Conservation (phyloP, 2,329 filamentous ascomycete genomes). For the Juglanconis juglandina region DNA sequence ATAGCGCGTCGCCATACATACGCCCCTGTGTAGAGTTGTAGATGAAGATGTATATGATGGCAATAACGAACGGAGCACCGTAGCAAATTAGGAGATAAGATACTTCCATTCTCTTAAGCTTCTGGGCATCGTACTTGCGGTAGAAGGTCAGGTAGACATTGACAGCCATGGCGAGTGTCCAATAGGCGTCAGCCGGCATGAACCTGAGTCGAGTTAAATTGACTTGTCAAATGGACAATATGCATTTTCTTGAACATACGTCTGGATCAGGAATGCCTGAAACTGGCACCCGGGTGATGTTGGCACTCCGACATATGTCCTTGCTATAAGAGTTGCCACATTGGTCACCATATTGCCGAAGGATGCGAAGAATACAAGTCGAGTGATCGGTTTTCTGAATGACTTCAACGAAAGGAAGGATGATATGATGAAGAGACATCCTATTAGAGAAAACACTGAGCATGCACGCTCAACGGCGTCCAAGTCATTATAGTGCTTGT, state of each 20-base stretch:
- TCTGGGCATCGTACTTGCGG: slow-evolving; percentile 62
- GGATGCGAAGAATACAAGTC: slow-evolving; percentile 80
- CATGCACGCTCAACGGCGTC: slow-evolving; percentile 63
- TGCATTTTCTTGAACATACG: slow-evolving; percentile 49
- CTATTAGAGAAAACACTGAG: slow-evolving; percentile 68
- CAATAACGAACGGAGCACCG: slow-evolving; percentile 67
- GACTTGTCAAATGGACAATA: neutral
- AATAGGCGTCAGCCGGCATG: slow-evolving; percentile 71
- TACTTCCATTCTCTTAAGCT: slow-evolving; percentile 65
- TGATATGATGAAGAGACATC: slow-evolving; percentile 67
- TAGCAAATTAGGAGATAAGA: slow-evolving; percentile 70
- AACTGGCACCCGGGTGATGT: slow-evolving; percentile 61
- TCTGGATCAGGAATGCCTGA: slow-evolving; percentile 78
- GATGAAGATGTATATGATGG: slow-evolving; percentile 65
- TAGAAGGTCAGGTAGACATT: slow-evolving; percentile 85
- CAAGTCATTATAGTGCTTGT: slow-evolving; percentile 32
- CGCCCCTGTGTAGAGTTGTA: slow-evolving; percentile 44
- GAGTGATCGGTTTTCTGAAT: slow-evolving; percentile 84
- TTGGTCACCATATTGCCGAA: slow-evolving; percentile 78
- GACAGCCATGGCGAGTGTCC: slow-evolving; percentile 77
- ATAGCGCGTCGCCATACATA: slow-evolving; percentile 69
- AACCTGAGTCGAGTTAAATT: slow-evolving; percentile 53
- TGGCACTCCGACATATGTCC: slow-evolving; percentile 50
- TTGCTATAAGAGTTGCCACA: slow-evolving; percentile 70
- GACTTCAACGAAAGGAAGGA: slow-evolving; percentile 66